phyloP scores from a whole-genome alignment of 176 grass and related monocot genomes.

The Urochloa ruziziensis region DNA sequence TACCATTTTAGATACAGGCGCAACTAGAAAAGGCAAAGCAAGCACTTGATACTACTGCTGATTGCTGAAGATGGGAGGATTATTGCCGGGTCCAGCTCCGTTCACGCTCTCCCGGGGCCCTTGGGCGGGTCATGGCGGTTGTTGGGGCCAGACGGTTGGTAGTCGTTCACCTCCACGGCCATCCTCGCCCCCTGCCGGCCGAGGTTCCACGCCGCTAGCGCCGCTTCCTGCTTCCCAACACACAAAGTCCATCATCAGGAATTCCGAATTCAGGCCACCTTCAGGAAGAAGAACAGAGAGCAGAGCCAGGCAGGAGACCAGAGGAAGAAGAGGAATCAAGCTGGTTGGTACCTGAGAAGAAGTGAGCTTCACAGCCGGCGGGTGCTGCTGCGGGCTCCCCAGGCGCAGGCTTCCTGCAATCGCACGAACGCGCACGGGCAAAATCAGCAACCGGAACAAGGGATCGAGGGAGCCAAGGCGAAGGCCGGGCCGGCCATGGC shows the following conservation, averaged over 20 bases:
- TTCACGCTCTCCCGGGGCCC: conserved; percentile 39
- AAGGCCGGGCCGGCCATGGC: not conserved
- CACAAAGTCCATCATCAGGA: not conserved
- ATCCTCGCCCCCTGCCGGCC: conserved; percentile 9
- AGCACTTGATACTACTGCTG: not conserved
- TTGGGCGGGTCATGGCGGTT: conserved; percentile 37
- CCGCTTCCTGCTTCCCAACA: not conserved
- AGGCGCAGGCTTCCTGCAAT: conserved; percentile 27
- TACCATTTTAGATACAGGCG: not conserved
- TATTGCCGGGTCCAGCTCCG: not conserved
- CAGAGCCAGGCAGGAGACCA: not conserved
- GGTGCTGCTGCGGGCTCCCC: not conserved
- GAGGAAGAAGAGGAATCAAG: not conserved
- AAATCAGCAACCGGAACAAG: not conserved
- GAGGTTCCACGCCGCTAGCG: not conserved
- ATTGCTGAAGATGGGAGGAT: not conserved
- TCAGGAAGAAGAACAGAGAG: not conserved
- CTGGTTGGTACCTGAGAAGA: not conserved
- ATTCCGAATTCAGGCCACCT: not conserved
- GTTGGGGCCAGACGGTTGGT: conserved; percentile 37
- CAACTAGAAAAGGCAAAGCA: too few relatives aligned
- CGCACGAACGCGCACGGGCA: not conserved
- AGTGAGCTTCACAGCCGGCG: not conserved
- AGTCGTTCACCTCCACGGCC: conserved; percentile 58
- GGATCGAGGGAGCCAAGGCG: too few relatives aligned